phyloP scores from a whole-genome alignment of 2,329 filamentous ascomycete species.

The Macrophomina phaseolina region DNA sequence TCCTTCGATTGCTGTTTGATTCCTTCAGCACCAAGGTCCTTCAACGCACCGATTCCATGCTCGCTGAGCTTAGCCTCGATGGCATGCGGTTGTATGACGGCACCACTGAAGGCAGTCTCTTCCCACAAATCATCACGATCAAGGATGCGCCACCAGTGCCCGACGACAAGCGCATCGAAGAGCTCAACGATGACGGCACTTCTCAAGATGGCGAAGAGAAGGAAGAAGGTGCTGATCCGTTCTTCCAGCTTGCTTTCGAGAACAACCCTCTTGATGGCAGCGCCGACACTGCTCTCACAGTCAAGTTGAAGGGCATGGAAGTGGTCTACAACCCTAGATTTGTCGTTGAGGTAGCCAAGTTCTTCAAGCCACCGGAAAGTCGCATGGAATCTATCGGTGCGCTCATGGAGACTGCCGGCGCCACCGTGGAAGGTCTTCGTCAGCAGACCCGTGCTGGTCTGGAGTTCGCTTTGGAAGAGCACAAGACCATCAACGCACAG shows the following conservation, averaged over 20 bases:
- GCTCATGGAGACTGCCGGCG: constrained; percentile 92
- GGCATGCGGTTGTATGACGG: constrained; percentile 95
- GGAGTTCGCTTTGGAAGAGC: constrained; percentile 94
- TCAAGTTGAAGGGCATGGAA: constrained; percentile 93
- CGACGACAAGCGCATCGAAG: constrained; percentile 56
- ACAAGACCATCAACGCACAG: constrained; percentile 97
- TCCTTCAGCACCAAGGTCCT: constrained; percentile 89
- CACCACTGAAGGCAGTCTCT: constrained; percentile 87
- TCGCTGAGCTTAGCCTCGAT: constrained; percentile 87
- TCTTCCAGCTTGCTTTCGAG: constrained; percentile 93
- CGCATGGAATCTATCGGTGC: constrained; percentile 99
- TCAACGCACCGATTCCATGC: constrained; percentile 87
- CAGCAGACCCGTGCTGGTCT: constrained; percentile 95
- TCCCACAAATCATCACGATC: constrained; percentile 92
- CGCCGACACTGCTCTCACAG: constrained; percentile 86
- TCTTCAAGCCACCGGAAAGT: constrained; percentile 93
- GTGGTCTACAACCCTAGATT: constrained; percentile 98
- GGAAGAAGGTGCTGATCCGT: constrained; percentile 67
- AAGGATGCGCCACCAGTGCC: constrained; percentile 76
- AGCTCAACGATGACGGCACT: constrained; percentile 55
- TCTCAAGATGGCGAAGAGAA: constrained; percentile 51
- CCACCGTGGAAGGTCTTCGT: constrained; percentile 90
- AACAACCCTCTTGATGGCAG: constrained; percentile 93
- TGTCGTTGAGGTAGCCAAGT: constrained; percentile 86
- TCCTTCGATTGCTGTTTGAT: constrained; percentile 92